A percentile compares a stretch with the other conserved stretches of the same genome.
Conservation (phyloP, 2,329 filamentous ascomycete genomes). For the Colletotrichum tabaci region DNA sequence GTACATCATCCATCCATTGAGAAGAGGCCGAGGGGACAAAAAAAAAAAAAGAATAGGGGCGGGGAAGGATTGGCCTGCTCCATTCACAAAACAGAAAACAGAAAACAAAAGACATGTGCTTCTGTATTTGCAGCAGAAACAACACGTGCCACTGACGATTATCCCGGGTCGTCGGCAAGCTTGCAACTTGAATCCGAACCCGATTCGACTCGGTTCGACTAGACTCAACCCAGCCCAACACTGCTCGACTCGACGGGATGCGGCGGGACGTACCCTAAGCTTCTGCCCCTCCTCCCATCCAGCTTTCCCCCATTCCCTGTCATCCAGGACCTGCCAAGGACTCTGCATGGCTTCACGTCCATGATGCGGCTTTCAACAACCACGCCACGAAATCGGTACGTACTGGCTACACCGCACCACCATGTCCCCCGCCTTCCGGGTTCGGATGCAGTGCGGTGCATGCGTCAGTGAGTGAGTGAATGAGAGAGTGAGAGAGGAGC, state of each 20-base stretch:
- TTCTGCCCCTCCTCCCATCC: neutral
- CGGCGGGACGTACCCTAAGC: neutral
- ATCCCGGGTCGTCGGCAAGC: neutral
- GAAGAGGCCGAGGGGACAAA: neutral
- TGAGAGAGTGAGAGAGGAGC: neutral
- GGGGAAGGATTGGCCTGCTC: too few relatives aligned
- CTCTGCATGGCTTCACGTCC: conserved; percentile 3
- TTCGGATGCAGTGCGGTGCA: neutral
- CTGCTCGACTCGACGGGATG: neutral
- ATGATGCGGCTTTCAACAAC: neutral
- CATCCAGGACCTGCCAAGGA: conserved; percentile 12
- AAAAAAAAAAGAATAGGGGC: too few relatives aligned
- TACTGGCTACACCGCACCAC: conserved; percentile 2
- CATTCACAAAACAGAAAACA: too few relatives aligned
- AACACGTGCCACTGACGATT: neutral
- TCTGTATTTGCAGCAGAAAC: neutral
- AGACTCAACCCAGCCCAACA: neutral
- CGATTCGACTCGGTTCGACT: neutral
- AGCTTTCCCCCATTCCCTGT: neutral
- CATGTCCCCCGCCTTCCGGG: conserved; percentile 2
- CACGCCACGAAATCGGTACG: neutral
- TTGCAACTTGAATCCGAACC: neutral
- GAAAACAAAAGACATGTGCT: neutral
- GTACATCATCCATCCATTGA: neutral
- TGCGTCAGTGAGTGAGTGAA: too few relatives aligned